Conservation (phyloP, 345 rosid genomes). For the Anacardium occidentale region DNA sequence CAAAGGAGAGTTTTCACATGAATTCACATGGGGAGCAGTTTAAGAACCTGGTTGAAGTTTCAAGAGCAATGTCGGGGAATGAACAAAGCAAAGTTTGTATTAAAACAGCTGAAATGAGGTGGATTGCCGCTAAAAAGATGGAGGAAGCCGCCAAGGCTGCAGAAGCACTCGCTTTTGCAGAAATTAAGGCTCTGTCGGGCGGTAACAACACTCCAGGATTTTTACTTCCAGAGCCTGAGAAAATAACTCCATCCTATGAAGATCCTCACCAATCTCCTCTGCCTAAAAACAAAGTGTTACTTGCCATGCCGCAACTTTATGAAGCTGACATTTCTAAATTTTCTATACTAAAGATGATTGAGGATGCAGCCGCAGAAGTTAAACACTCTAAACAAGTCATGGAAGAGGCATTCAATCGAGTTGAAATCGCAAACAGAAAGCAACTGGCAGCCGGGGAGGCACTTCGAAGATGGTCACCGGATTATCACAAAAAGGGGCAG, state of each 20-base stretch:
- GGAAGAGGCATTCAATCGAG: slow-evolving; percentile 66
- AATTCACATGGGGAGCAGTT: slow-evolving; percentile 34
- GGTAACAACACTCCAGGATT: slow-evolving; percentile 41
- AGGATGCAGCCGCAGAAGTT: slow-evolving; percentile 80
- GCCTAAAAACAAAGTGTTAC: slow-evolving; percentile 28
- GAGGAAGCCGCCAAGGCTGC: slow-evolving; percentile 98
- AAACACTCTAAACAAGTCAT: slow-evolving; percentile 66
- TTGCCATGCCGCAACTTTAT: slow-evolving; percentile 27
- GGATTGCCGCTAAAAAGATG: slow-evolving; percentile 93
- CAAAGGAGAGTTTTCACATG: slow-evolving; percentile 18
- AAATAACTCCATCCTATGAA: neutral
- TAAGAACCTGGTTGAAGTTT: slow-evolving; percentile 41
- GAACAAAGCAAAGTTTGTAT: slow-evolving; percentile 41
- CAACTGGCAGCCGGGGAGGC: slow-evolving; percentile 82
- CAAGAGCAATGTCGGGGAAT: slow-evolving; percentile 28
- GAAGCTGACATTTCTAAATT: slow-evolving; percentile 40
- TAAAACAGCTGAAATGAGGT: slow-evolving; percentile 78
- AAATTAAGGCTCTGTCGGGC: slow-evolving; percentile 53
- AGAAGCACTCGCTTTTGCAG: slow-evolving; percentile 83
- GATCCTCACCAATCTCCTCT: slow-evolving; percentile 34
- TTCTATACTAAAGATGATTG: slow-evolving; percentile 58
- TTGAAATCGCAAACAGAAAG: slow-evolving; percentile 69
- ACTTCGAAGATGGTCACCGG: slow-evolving; percentile 58
- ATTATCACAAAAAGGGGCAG: slow-evolving; percentile 34
- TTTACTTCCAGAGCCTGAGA: slow-evolving; percentile 61